Evolutionary conservation across 2,329 filamentous ascomycete species (phyloP).

Genomic region (Sclerotinia minor): DNA sequence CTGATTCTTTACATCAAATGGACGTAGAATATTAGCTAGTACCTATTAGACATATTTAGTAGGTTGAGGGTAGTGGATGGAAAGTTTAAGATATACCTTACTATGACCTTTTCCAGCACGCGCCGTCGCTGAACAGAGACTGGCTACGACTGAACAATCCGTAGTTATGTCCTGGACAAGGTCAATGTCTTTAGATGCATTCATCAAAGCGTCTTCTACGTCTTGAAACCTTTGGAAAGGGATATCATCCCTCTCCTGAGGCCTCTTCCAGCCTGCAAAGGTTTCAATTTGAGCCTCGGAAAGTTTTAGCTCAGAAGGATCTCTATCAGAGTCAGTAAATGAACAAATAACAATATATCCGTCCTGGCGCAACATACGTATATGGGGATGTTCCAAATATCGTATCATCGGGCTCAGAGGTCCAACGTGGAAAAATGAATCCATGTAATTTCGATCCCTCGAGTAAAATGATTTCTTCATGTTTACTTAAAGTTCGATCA

Average conservation of each 20-base stretch:
- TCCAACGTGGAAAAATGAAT: conserved; percentile 83
- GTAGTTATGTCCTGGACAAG: conserved; percentile 94
- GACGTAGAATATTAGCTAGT: conserved; percentile 71
- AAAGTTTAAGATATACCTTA: conserved; percentile 52
- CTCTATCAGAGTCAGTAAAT: conserved; percentile 52
- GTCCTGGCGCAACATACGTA: conserved; percentile 48
- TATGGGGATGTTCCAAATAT: conserved; percentile 65
- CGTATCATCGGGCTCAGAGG: conserved; percentile 55
- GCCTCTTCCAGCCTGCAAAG: conserved; percentile 83
- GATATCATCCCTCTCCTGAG: conserved; percentile 60
- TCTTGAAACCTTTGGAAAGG: background rate
- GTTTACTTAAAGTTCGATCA: conserved; percentile 61
- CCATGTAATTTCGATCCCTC: conserved; percentile 80
- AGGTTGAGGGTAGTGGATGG: background rate
- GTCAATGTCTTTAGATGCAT: conserved; percentile 62
- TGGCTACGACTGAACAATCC: conserved; percentile 96
- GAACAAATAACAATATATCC: background rate
- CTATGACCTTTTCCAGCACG: conserved; percentile 67
- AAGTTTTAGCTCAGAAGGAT: conserved; percentile 67
- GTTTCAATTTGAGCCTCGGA: conserved; percentile 72
- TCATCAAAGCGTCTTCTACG: conserved; percentile 52
- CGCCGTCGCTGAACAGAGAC: conserved; percentile 78
- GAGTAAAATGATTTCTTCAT: conserved; percentile 74
- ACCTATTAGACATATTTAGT: conserved; percentile 50
- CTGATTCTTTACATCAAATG: conserved; percentile 61